Conservation (phyloP, 306 rosid species). For the Comarum palustre region DNA sequence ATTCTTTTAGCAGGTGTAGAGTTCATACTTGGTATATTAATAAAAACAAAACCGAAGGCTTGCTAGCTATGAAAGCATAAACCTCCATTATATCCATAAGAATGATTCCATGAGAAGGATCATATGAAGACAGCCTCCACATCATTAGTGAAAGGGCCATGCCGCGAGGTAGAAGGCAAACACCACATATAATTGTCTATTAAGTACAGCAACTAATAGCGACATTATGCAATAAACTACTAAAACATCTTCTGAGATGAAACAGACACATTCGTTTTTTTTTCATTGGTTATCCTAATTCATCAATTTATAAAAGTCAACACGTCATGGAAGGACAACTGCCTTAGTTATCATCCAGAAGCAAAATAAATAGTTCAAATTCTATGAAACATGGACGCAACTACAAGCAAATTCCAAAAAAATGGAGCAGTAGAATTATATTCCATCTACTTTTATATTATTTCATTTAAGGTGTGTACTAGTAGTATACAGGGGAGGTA, state of each 20-base stretch:
- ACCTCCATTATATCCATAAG: neutral
- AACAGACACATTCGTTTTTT: neutral
- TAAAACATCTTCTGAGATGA: neutral
- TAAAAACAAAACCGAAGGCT: neutral
- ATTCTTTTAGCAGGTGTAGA: neutral
- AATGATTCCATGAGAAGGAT: conserved; percentile 5
- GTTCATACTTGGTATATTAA: conserved; percentile 4
- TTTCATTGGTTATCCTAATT: neutral
- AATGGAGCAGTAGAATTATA: neutral
- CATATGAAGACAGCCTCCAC: neutral
- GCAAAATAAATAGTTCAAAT: neutral
- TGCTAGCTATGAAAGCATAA: neutral
- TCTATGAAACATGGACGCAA: conserved; percentile 5
- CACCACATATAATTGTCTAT: neutral
- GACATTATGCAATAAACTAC: neutral
- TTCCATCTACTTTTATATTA: neutral
- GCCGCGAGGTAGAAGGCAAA: neutral
- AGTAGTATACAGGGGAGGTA: conserved; percentile 3
- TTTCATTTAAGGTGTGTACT: neutral
- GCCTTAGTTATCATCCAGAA: neutral
- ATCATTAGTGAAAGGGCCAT: neutral
- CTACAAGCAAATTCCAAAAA: neutral
- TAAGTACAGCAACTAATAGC: neutral
- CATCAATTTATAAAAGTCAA: conserved; percentile 17
- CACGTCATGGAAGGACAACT: conserved; percentile 5